Conservation (phyloP, 169 alveolate species). For the Plasmodium gallinaceum region DNA sequence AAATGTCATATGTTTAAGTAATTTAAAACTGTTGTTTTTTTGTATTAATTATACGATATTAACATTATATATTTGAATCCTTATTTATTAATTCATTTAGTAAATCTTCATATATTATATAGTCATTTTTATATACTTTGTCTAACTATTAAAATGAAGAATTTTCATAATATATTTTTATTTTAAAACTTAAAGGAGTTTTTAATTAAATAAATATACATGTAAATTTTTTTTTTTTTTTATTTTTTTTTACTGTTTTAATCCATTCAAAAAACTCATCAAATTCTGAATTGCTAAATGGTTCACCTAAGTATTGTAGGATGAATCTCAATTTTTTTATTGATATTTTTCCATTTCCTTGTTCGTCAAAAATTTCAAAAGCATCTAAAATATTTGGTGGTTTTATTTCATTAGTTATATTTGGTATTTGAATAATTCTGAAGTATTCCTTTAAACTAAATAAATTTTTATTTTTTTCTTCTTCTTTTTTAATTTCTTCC, state of each 20-base stretch:
- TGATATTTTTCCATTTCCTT: constrained; percentile 73
- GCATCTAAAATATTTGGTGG: constrained; percentile 63
- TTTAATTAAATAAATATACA: neutral
- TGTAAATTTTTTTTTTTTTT: neutral
- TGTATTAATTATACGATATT: too few relatives aligned
- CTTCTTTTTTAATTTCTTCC: constrained; percentile 57
- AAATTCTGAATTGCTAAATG: constrained; percentile 58
- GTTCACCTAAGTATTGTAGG: constrained; percentile 73
- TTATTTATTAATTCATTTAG: constrained; percentile 59
- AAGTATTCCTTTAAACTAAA: constrained; percentile 70
- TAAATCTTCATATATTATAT: constrained; percentile 65
- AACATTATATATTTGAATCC: constrained; percentile 36
- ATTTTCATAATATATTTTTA: neutral
- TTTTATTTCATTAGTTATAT: constrained; percentile 65
- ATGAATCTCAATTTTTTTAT: constrained; percentile 60
- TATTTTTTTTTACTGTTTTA: constrained; percentile 32
- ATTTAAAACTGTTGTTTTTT: too few relatives aligned
- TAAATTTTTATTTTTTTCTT: constrained; percentile 72
- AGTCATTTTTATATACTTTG: constrained; percentile 54
- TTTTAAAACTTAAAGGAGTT: neutral
- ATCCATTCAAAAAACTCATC: constrained; percentile 75
- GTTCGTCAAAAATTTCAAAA: constrained; percentile 71
- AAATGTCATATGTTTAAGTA: too few relatives aligned
- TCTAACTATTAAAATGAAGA: constrained; percentile 29
- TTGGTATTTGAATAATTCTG: constrained; percentile 66